Evolutionary conservation across 306 rosid species (phyloP), one percentile per base, ranked within the genome.

Genomic region (Betula pendula): DNA sequence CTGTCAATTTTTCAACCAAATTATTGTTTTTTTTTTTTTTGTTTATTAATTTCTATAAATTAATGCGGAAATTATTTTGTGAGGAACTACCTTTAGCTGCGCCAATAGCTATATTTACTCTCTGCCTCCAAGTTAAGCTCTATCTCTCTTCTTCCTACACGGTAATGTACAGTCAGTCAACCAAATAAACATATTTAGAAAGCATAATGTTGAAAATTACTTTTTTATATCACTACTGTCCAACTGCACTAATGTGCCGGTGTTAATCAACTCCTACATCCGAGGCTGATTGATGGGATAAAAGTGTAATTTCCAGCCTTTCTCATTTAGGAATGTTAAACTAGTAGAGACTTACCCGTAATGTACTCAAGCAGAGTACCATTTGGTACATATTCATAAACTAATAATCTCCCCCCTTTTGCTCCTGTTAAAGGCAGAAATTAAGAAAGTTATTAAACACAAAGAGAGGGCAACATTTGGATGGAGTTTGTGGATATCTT

Each of bases 41-140:
- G 17, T 78, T 27, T 52, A 5, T 29, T 44, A 1, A 38, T 38
- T 38, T 5, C 2, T 22, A 29, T 10, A 4, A 11, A 11, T n/a
- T 1, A 19, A 66, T 40, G n/a, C n/a, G 15, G 11, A 53, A 20
- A 17, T 7, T 25, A 58, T 50, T 25, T 9, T 63, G 14, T 27
- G n/a, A 74, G 20, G 19, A 13, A 49, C 29, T 72, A 89, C 98
- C 95, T 87, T 82, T 88, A 19, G 96, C 96, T 66, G 92, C 94
- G 85, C 97, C 97, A 66, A 90, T 90, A 74, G 97, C 94, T 79
- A 94, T 82, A 13, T 79, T 88, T 44, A 89, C 84, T 82, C 98
- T 86, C 69, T 90, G 93, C 85, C 86, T 90, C 98, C 96, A 91
- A 74, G 84, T 87, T 79, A 94, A 85, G 90, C 87, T 85, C n/a